Base-by-base conservation (phyloP, 2,329 filamentous ascomycete genomes). In the Colletotrichum lentis region DNA sequence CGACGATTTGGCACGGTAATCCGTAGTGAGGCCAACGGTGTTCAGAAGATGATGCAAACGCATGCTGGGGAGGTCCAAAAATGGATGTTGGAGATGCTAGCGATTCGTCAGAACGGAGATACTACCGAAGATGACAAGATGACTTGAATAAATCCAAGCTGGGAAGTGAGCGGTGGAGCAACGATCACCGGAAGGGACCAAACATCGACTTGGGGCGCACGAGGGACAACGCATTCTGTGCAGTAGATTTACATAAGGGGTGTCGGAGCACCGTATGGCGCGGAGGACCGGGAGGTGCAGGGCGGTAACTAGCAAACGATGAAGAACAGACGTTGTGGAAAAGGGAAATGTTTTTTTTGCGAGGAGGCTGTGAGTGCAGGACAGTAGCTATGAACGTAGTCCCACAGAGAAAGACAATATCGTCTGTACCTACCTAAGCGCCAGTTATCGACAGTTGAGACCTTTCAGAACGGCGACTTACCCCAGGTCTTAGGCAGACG, bases 1-100 rank as follows among this genome's bases (percentile, higher is more conserved):
- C 81, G 84, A 43, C 82, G 88, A 0, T 90, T 89, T 70, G 88
- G 88, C 2, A 82, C 81, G 1, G 88, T 90, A 1, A 78, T 85
- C 31, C 81, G 81, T 69, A 88, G 86, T 71, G 74, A 80, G 1
- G 78, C 80, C 67, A 77, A 75, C 11, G 83, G 83, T 0, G 77
- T 89, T 12, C 83, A 81, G 52, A 80, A 79, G 69, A 89, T 89
- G 87, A 86, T 88, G 83, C 79, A 80, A 52, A 77, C 77, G 59
- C 87, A 90, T 72, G 81, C 82, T 2, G 72, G 74, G 3, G 85
- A 89, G 44, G 82, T 83, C 1, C 80, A 82, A 53, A 73, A 79
- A 31, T 90, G 85, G 82, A 84, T 90, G 22, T 20, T 79, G 57
- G 78, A 78, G 5, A 77, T 82, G 50, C 72, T 81, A 11, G 72